Base-by-base conservation (phyloP, 768 basidiomycete species). In the Tephrocybe sp. region DNA sequence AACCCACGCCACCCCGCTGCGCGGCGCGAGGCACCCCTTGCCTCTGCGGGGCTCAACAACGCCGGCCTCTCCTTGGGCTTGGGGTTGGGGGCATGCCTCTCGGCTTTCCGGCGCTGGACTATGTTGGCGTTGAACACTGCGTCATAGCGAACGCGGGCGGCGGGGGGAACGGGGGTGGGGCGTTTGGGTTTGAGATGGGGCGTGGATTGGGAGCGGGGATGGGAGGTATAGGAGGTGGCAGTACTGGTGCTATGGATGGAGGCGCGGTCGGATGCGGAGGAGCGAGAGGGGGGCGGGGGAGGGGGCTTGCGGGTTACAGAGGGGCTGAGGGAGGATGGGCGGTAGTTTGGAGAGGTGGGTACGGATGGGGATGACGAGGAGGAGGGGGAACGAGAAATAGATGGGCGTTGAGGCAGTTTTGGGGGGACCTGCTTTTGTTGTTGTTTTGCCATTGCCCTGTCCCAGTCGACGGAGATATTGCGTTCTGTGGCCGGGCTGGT, bases 1-100 rank as follows among this genome's bases (percentile, higher is more conserved):
- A 85, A 62, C 8, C 82, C 87, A 39, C 86, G 72, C 89, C 89
- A 92, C 2, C 89, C 89, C 3, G 79, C 81, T 1, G 85, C 83
- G 49, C 82, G 78, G 50, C 83, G 65, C 35, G 61, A 40, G 4
- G 51, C 62, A 39, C 78, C 75, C 54, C 76, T 73, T 13, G 72
- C 59, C 41, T 71, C 65, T 46, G 69, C 51, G 13, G 73, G 69
- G 50, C 68, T 69, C 45, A 71, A 47, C 32, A 68, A 41, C 3
- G 70, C 58, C 1, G 70, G 66, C 16, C 66, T 72, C 8, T 69
- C 65, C 19, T 62, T 56, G 31, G 63, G 61, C 32, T 60, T 68
- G 39, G 59, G 56, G 43, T 67, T 67, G 26, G n/a, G n/a, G n/a
- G n/a, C n/a, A n/a, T n/a, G n/a, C n/a, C n/a, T n/a, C n/a, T 73